These are phyloP conservation scores for Ophiostoma ips DNA, from an alignment of 2,329 filamentous ascomycete species.

Conservation along the genomic window DNA sequence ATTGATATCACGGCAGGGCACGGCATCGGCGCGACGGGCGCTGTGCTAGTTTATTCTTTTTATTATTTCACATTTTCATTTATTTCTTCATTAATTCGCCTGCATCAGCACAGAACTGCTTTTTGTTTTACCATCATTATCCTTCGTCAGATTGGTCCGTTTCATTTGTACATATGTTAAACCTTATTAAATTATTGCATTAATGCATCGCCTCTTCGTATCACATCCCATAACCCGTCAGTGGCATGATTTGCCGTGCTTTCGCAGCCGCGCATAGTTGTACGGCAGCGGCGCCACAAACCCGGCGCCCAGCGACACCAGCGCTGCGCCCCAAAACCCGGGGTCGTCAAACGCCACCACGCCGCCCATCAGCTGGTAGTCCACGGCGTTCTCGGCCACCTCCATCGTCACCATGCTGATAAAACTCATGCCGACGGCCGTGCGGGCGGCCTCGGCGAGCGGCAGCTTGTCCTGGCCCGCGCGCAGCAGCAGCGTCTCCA, in stretches of 20 bases:
- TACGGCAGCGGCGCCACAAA: conserved; percentile 38
- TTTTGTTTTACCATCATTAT: too few relatives aligned
- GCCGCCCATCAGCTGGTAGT: conserved; percentile 41
- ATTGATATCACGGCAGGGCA: too few relatives aligned
- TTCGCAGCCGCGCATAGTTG: conserved; percentile 35
- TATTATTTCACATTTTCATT: too few relatives aligned
- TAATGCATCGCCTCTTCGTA: too few relatives aligned
- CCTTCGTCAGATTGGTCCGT: too few relatives aligned
- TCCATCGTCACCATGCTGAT: conserved; percentile 48
- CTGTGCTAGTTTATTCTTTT: background rate
- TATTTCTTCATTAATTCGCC: too few relatives aligned
- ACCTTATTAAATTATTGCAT: background rate
- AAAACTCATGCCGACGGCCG: conserved; percentile 43
- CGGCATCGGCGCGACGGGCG: too few relatives aligned
- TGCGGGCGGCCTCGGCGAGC: conserved; percentile 32
- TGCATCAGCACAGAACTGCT: too few relatives aligned
- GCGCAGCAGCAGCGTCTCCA: background rate
- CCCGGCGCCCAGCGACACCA: conserved; percentile 28
- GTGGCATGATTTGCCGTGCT: conserved; percentile 34
- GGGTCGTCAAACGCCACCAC: conserved; percentile 31
- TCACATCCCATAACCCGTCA: conserved; percentile 15
- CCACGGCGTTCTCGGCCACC: conserved; percentile 37
- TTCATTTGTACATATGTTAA: background rate
- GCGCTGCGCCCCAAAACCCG: conserved; percentile 37
- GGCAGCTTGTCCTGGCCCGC: conserved; percentile 21